phyloP scores from a whole-genome alignment of 2,329 filamentous ascomycete species.

The Reticulascus tulasneorum region DNA sequence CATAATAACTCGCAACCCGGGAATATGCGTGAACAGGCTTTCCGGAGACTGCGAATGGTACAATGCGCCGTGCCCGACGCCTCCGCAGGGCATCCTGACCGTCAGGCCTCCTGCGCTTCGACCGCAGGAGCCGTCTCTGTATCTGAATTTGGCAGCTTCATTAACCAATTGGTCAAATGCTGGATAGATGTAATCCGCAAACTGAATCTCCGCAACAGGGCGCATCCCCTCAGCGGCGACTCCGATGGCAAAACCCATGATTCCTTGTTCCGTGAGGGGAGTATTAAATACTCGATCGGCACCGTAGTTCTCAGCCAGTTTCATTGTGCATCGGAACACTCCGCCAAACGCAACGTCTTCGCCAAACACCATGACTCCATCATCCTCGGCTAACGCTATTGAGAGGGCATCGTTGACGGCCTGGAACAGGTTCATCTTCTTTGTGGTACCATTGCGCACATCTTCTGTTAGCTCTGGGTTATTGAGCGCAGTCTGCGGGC shows the following conservation, averaged over 20 bases:
- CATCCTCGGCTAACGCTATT: conserved; percentile 76
- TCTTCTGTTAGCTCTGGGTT: conserved; percentile 68
- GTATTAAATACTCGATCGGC: conserved; percentile 93
- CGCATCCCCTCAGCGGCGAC: conserved; percentile 87
- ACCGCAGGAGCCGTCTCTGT: conserved; percentile 59
- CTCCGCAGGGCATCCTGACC: conserved; percentile 85
- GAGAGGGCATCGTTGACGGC: conserved; percentile 87
- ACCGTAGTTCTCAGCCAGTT: conserved; percentile 82
- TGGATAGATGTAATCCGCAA: conserved; percentile 90
- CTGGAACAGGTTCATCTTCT: conserved; percentile 90
- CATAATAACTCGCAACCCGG: conserved; percentile 79
- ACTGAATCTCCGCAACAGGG: conserved; percentile 91
- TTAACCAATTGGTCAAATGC: conserved; percentile 94
- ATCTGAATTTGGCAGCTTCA: conserved; percentile 85
- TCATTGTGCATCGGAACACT: conserved; percentile 92
- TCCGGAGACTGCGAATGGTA: conserved; percentile 91
- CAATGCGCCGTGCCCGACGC: conserved; percentile 82
- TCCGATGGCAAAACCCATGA: conserved; percentile 90
- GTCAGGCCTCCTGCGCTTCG: conserved; percentile 72
- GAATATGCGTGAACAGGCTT: conserved; percentile 81
- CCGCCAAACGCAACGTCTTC: conserved; percentile 97
- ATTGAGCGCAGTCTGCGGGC: conserved; percentile 64
- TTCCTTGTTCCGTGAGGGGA: conserved; percentile 88
- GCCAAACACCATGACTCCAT: conserved; percentile 85
- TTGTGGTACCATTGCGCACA: conserved; percentile 65